phyloP scores from a whole-genome alignment of 441 rosid genomes.

The Gossypium gossypioides region DNA sequence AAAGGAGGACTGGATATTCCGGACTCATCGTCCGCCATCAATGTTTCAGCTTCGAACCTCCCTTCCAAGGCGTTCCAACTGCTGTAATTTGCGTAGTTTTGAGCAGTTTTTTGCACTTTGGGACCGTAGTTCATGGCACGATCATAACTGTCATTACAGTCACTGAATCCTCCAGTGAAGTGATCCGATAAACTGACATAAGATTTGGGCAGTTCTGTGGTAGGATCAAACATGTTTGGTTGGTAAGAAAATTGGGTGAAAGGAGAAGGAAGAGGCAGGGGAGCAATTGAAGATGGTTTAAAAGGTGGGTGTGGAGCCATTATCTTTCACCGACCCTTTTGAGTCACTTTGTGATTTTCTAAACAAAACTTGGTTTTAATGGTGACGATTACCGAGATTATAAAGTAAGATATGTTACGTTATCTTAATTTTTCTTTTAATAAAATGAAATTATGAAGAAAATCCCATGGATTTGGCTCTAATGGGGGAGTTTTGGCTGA shows the following conservation, averaged over 20 bases:
- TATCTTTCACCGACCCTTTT: conserved; percentile 17
- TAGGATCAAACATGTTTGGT: conserved; percentile 37
- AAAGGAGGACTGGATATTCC: conserved; percentile 53
- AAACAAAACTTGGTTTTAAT: neutral
- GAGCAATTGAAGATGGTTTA: conserved; percentile 9
- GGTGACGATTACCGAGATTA: neutral
- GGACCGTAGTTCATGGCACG: neutral
- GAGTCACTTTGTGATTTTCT: conserved; percentile 10
- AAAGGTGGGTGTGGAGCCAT: conserved; percentile 16
- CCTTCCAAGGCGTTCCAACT: conserved; percentile 10
- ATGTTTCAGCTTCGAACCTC: neutral
- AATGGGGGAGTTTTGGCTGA: neutral
- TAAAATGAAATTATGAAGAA: neutral
- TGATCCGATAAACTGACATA: conserved; percentile 22
- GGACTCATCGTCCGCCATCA: conserved; percentile 25
- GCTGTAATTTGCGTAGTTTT: conserved; percentile 10
- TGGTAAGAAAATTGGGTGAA: neutral
- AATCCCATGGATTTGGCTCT: neutral
- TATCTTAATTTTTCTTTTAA: no score
- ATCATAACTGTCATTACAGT: conserved; percentile 3
- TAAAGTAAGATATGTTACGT: no score
- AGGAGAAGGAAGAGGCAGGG: neutral
- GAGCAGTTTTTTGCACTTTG: conserved; percentile 7
- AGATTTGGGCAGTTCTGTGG: conserved; percentile 5
- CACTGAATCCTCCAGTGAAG: neutral